Percentiles rank a stretch among this genome's conserved stretches.
Evolutionary conservation across 148 eudicot species (phyloP).

Genomic region (Beta vulgaris): DNA sequence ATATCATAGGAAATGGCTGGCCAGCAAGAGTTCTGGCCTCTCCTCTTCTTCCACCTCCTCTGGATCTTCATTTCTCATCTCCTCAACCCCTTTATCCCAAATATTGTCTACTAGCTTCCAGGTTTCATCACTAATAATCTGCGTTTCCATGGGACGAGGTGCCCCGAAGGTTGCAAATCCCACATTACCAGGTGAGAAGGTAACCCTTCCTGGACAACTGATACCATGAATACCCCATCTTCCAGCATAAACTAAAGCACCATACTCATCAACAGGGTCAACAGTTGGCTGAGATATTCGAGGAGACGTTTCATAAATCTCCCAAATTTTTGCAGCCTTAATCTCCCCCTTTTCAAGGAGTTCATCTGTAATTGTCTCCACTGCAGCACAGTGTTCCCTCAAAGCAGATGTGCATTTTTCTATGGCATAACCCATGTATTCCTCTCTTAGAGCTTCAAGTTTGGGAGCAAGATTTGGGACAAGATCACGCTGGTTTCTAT

Average conservation of each 20-base stretch:
- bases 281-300: constrained; percentile 70
- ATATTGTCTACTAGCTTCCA: constrained; percentile 80
- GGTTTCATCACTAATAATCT: constrained; percentile 70
- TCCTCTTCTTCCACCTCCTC: constrained; percentile 59
- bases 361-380: constrained; percentile 73
- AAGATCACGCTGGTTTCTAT: constrained; percentile 63
- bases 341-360: constrained; percentile 77
- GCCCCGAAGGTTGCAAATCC: constrained; percentile 90
- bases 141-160: constrained; percentile 92
- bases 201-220: constrained; percentile 85
- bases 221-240: constrained; percentile 88
- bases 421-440: constrained; percentile 78
- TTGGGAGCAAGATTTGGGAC: constrained; percentile 87
- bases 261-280: constrained; percentile 65
- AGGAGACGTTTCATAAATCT: constrained; percentile 53
- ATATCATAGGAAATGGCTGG: constrained; percentile 69
- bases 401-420: constrained; percentile 66
- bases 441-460: constrained; percentile 87
- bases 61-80: constrained; percentile 50
- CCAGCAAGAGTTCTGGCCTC: constrained; percentile 62
- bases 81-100: constrained; percentile 63
- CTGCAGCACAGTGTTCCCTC: constrained; percentile 62
- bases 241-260: constrained; percentile 77
- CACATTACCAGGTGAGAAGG: constrained; percentile 87
- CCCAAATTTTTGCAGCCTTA: constrained; percentile 72